Evolutionary conservation across 768 basidiomycete genomes (phyloP).

Genomic region (Ramaria rubella): DNA sequence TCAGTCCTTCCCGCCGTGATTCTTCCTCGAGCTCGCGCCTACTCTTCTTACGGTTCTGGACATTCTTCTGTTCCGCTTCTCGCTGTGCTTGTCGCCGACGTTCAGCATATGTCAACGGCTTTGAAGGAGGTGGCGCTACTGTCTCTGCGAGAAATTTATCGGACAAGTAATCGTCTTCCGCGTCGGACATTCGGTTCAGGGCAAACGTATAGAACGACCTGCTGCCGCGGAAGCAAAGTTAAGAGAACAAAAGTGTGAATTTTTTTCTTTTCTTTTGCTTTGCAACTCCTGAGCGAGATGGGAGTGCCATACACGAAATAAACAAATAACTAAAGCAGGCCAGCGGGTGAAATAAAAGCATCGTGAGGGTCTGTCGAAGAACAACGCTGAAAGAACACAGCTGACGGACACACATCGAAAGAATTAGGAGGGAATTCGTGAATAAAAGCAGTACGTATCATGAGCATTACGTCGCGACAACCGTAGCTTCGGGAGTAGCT

Average conservation of each 20-base stretch:
- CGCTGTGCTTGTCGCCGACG: constrained; percentile 60
- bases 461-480: constrained; percentile 3
- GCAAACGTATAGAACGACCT: neutral
- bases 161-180: constrained; percentile 83
- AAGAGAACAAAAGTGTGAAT: neutral
- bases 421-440: neutral
- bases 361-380: neutral
- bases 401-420: neutral
- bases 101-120: constrained; percentile 62
- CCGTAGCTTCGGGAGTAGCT: constrained; percentile 15
- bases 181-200: constrained; percentile 53
- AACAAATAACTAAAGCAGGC: constrained; percentile 1
- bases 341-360: constrained; percentile 2
- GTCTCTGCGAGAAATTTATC: constrained; percentile 64
- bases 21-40: constrained; percentile 66
- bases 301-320: neutral
- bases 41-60: constrained; percentile 57
- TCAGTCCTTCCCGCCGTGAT: constrained; percentile 69
- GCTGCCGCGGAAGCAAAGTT: neutral
- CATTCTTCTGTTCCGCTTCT: constrained; percentile 55
- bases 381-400: neutral
- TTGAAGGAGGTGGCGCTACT: constrained; percentile 26
- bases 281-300: constrained; percentile 1
- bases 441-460: neutral
- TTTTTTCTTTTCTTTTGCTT: neutral